Percentiles rank a stretch among this genome's conserved stretches.
Evolutionary conservation across 805 yeast genomes (phyloP).

Genomic region (Jamesozyma piceae): DNA sequence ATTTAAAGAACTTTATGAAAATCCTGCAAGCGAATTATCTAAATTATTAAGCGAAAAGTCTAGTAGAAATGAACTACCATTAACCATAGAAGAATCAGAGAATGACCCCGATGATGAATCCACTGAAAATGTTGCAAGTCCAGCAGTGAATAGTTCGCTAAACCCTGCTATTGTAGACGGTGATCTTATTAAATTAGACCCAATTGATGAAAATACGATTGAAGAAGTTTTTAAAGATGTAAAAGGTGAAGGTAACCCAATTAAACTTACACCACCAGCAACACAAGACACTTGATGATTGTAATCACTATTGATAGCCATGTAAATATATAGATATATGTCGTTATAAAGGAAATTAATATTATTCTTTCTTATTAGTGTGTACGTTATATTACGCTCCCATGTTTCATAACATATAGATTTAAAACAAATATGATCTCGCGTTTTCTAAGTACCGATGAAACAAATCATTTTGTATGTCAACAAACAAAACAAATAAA

Average conservation of each 20-base stretch:
- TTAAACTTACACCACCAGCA: constrained; percentile 1
- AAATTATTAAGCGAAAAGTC: constrained; percentile 33
- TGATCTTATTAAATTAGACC: background rate
- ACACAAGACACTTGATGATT: too few relatives aligned
- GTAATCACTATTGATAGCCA: too few relatives aligned
- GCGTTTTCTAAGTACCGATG: too few relatives aligned
- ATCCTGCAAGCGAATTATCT: constrained; percentile 35
- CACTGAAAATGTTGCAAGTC: background rate
- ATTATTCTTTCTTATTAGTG: too few relatives aligned
- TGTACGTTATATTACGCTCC: too few relatives aligned
- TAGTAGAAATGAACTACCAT: constrained; percentile 9
- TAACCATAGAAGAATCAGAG: background rate
- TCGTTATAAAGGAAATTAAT: too few relatives aligned
- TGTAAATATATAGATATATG: background rate
- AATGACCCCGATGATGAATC: background rate
- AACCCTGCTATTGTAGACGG: background rate
- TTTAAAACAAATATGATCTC: too few relatives aligned
- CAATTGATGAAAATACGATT: constrained; percentile 9
- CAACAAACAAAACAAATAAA: too few relatives aligned
- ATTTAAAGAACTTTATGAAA: constrained; percentile 46
- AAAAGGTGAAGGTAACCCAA: constrained; percentile 10
- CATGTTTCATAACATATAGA: too few relatives aligned
- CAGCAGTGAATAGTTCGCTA: background rate
- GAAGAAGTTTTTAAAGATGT: constrained; percentile 19
- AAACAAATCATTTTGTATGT: too few relatives aligned